These are phyloP conservation scores for Vaccinium darrowii DNA, from an alignment of 148 eudicot species.

Conservation along the genomic window DNA sequence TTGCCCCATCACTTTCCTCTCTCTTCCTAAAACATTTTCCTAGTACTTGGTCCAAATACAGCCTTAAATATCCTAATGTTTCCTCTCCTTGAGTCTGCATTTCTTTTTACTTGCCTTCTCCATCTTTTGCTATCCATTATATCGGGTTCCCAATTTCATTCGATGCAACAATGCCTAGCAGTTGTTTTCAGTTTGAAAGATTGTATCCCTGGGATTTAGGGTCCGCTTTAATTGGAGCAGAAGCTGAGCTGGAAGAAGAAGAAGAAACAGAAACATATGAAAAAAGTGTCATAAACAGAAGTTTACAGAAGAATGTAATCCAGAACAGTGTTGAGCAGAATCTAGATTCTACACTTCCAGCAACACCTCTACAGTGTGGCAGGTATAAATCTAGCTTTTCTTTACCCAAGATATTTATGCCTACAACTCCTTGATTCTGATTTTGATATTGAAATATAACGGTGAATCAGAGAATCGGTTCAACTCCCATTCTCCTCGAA, in stretches of 20 bases:
- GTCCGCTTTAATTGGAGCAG: slow-evolving; percentile 37
- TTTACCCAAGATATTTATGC: not conserved
- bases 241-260: slow-evolving; percentile 60
- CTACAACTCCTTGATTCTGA: not conserved
- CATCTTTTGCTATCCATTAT: not conserved
- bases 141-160: not conserved
- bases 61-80: not conserved
- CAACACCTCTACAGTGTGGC: slow-evolving; percentile 56
- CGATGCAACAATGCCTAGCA: not conserved
- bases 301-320: slow-evolving; percentile 30
- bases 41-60: not conserved
- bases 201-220: slow-evolving; percentile 27
- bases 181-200: not conserved
- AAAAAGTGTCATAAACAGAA: slow-evolving; percentile 31
- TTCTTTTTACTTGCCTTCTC: not conserved
- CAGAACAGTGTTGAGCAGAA: slow-evolving; percentile 39
- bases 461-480: slow-evolving; percentile 38
- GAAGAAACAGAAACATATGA: slow-evolving; percentile 41
- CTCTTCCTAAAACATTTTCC: not conserved
- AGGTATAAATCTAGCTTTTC: slow-evolving; percentile 39
- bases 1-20: not conserved
- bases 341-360: slow-evolving; percentile 47
- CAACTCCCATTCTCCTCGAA: slow-evolving; percentile 57
- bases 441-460: not conserved
- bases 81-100: not conserved